phyloP scores from a whole-genome alignment of 768 basidiomycete species.

The Tubosaeta brunneosetosa region DNA sequence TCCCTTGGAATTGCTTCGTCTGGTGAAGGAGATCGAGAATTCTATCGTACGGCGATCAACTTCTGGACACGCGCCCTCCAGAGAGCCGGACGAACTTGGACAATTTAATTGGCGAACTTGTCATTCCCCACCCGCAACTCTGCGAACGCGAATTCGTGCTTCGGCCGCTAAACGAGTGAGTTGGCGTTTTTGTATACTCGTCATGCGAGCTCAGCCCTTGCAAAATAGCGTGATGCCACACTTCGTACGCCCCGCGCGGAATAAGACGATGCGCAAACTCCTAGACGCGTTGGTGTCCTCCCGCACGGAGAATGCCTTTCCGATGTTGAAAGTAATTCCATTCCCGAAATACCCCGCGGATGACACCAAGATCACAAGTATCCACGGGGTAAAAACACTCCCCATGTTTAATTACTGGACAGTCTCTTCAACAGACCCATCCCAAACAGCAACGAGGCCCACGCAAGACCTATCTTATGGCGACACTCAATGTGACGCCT shows the following conservation, averaged over 20 bases:
- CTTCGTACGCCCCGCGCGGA: conserved; percentile 57
- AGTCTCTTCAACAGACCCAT: conserved; percentile 15
- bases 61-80: conserved; percentile 54
- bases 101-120: conserved; percentile 61
- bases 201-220: not conserved
- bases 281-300: conserved; percentile 38
- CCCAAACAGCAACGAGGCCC: conserved; percentile 6
- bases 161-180: conserved; percentile 80
- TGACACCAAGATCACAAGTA: conserved; percentile 4
- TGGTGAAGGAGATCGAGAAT: conserved; percentile 79
- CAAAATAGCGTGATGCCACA: conserved; percentile 70
- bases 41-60: conserved; percentile 59
- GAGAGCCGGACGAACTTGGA: conserved; percentile 49
- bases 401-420: conserved; percentile 24
- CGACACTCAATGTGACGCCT: conserved; percentile 87
- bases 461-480: conserved; percentile 72
- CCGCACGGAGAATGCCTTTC: conserved; percentile 30
- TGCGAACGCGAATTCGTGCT: conserved; percentile 90
- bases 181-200: not conserved
- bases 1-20: conserved; percentile 52
- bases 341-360: conserved; percentile 55
- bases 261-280: conserved; percentile 44
- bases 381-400: conserved; percentile 12
- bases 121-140: conserved; percentile 80
- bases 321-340: conserved; percentile 69